Conservation (phyloP, 768 basidiomycete genomes). For the Lentinula edodes region DNA sequence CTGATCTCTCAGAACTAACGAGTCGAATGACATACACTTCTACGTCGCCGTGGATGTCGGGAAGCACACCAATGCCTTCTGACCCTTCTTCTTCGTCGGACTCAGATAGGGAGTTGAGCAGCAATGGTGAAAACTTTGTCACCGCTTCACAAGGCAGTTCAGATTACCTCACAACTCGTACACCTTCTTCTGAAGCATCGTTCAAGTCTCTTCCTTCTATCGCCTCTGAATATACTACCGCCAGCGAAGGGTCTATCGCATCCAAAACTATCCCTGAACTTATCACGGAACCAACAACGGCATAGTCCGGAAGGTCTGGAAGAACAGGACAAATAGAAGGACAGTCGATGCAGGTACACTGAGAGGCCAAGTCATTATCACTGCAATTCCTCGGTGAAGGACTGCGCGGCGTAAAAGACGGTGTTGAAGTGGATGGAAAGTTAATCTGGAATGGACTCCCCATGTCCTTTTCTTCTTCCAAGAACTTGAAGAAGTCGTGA, state of each 20-base stretch:
- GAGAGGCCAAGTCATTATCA: too few relatives aligned
- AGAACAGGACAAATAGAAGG: too few relatives aligned
- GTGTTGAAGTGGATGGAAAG: too few relatives aligned
- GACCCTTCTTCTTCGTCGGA: constrained; percentile 24
- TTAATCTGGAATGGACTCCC: too few relatives aligned
- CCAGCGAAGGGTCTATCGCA: constrained; percentile 37
- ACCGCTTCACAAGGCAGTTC: constrained; percentile 47
- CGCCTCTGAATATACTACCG: constrained; percentile 52
- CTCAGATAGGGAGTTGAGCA: constrained; percentile 23
- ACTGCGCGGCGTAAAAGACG: too few relatives aligned
- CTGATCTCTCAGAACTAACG: constrained; percentile 41
- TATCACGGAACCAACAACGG: constrained; percentile 29
- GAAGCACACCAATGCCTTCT: constrained; percentile 24
- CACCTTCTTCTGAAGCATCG: constrained; percentile 43
- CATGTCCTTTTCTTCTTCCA: too few relatives aligned
- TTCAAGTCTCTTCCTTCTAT: constrained; percentile 57
- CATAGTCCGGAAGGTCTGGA: too few relatives aligned
- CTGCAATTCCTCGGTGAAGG: too few relatives aligned
- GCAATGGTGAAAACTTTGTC: constrained; percentile 30
- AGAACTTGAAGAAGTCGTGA: too few relatives aligned
- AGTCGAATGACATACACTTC: constrained; percentile 22
- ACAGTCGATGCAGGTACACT: too few relatives aligned
- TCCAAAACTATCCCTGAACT: constrained; percentile 47
- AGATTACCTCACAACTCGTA: constrained; percentile 38
- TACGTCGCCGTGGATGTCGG: constrained; percentile 12